Conservation (phyloP, 495 filamentous ascomycete species). For the Amniculicola lignicola region DNA sequence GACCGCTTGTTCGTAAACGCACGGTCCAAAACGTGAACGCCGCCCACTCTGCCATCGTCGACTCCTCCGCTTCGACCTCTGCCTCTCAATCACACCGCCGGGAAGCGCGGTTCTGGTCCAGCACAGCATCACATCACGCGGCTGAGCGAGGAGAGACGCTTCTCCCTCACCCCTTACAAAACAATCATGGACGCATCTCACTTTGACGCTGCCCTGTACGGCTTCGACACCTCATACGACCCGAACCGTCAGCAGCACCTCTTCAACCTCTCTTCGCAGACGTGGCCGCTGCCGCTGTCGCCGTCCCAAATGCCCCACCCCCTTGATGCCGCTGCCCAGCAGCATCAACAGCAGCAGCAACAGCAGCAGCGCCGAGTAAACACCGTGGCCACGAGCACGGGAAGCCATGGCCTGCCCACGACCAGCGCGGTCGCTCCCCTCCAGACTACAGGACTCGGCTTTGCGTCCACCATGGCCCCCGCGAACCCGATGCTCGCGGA, state of each 20-base stretch:
- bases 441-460: slow-evolving; percentile 19
- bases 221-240: slow-evolving; percentile 25
- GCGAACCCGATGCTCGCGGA: slow-evolving; percentile 26
- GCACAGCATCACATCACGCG: slow-evolving; percentile 29
- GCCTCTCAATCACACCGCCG: slow-evolving; percentile 28
- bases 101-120: background rate
- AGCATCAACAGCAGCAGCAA: slow-evolving; percentile 17
- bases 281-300: slow-evolving; percentile 25
- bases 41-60: slow-evolving; percentile 10
- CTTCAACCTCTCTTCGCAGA: slow-evolving; percentile 12
- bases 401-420: background rate
- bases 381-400: slow-evolving; percentile 18
- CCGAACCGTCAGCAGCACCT: slow-evolving; percentile 16
- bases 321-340: background rate
- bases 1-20: slow-evolving; percentile 24
- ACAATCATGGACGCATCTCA: slow-evolving; percentile 28
- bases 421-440: slow-evolving; percentile 18
- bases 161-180: slow-evolving; percentile 8
- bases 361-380: slow-evolving; percentile 15
- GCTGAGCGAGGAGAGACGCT: slow-evolving; percentile 3
- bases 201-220: slow-evolving; percentile 22
- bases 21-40: background rate
- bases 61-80: slow-evolving; percentile 19
- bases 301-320: slow-evolving; percentile 1
- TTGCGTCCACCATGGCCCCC: background rate